These are phyloP conservation scores for Phyllosticta citrichinensis DNA, from an alignment of 2,329 filamentous ascomycete genomes.

Conservation along the genomic window DNA sequence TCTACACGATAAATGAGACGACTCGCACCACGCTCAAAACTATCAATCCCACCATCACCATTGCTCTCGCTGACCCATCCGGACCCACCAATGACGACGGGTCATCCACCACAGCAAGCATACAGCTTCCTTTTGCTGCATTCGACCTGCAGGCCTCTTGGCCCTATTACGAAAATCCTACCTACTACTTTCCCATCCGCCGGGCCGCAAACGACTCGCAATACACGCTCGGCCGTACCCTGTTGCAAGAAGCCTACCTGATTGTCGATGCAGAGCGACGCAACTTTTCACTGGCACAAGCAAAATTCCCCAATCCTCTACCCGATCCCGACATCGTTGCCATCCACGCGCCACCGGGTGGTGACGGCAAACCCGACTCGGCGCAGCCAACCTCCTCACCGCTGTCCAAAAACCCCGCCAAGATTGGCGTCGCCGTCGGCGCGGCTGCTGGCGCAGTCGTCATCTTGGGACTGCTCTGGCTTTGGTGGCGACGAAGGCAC, in stretches of 20 bases:
- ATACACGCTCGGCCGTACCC: constrained; percentile 22
- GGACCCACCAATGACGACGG: neutral
- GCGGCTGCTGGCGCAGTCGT: neutral
- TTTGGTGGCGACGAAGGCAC: neutral
- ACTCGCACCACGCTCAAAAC: constrained; percentile 23
- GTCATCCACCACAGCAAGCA: neutral
- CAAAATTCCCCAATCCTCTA: neutral
- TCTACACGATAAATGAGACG: constrained; percentile 31
- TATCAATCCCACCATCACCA: constrained; percentile 27
- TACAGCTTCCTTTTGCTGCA: constrained; percentile 1
- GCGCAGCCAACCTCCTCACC: neutral
- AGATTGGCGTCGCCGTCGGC: neutral
- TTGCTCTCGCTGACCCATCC: constrained; percentile 25
- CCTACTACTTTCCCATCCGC: constrained; percentile 28
- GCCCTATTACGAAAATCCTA: neutral
- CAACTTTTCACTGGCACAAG: constrained; percentile 20
- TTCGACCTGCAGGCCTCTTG: neutral
- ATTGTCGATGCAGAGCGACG: constrained; percentile 26
- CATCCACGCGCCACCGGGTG: neutral
- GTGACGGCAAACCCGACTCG: neutral
- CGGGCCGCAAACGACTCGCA: constrained; percentile 24
- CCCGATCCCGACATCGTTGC: neutral
- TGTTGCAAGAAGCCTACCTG: constrained; percentile 30
- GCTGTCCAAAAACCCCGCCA: neutral
- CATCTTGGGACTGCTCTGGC: neutral